A percentile compares a stretch with the other conserved stretches of the same genome.
Conservation (phyloP, 2,329 filamentous ascomycete species). For the Emergomyces orientalis region DNA sequence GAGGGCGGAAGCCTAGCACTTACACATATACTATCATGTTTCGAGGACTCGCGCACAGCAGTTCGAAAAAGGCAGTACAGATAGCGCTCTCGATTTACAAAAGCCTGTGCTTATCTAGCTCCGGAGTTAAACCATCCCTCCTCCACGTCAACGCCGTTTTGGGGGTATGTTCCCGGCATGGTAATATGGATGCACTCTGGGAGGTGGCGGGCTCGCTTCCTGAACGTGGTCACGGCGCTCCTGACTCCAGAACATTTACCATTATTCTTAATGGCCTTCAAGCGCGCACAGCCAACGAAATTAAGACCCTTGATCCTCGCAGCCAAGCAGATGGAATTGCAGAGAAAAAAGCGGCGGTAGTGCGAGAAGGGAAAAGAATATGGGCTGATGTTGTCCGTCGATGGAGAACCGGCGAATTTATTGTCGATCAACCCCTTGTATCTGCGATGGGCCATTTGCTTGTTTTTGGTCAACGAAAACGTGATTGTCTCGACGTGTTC, state of each 20-base stretch:
- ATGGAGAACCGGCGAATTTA: constrained; percentile 62
- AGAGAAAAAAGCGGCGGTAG: constrained; percentile 29
- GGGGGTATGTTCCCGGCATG: constrained; percentile 63
- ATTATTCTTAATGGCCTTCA: constrained; percentile 72
- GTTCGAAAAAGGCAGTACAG: constrained; percentile 48
- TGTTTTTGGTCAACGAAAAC: constrained; percentile 50
- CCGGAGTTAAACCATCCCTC: constrained; percentile 59
- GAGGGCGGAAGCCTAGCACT: constrained; percentile 66
- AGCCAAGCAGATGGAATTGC: constrained; percentile 23
- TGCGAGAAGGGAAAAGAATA: constrained; percentile 60
- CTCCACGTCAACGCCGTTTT: constrained; percentile 87
- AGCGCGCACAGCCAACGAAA: constrained; percentile 31
- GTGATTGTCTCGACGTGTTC: constrained; percentile 63
- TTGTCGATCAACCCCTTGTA: constrained; percentile 69
- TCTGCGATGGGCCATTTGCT: constrained; percentile 72
- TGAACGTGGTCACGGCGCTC: constrained; percentile 50
- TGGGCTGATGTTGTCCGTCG: constrained; percentile 73
- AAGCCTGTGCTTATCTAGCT: constrained; percentile 56
- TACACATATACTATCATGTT: constrained; percentile 81
- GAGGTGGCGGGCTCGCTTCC: constrained; percentile 64
- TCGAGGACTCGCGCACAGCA: constrained; percentile 54
- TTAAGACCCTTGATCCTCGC: constrained; percentile 24
- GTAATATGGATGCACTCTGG: constrained; percentile 74
- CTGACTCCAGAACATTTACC: constrained; percentile 67
- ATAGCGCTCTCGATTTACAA: constrained; percentile 70